Percentiles rank a stretch among this genome's conserved stretches.
Evolutionary conservation across 495 filamentous ascomycete species (phyloP).

Genomic region (Aspergillus nanangensis): DNA sequence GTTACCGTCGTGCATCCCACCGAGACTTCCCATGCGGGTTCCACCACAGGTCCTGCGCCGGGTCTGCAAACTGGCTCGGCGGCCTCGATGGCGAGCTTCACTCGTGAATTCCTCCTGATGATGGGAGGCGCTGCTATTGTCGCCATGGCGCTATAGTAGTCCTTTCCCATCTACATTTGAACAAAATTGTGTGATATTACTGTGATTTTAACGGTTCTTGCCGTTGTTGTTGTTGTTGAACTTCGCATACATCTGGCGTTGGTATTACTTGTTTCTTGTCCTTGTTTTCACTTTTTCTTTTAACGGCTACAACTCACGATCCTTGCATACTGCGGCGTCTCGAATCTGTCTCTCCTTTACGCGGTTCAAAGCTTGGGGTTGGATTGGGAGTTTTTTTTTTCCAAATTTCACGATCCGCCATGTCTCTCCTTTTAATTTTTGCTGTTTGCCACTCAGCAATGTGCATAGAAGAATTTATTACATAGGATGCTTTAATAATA

Average conservation of each 20-base stretch:
- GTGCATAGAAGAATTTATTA: neutral
- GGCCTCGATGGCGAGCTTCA: conserved; percentile 23
- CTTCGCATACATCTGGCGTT: neutral
- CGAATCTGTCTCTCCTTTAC: conserved; percentile 8
- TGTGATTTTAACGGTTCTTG: neutral
- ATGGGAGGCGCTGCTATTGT: conserved; percentile 38
- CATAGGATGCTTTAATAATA: neutral
- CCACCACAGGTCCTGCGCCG: conserved; percentile 16
- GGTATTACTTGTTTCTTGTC: conserved; percentile 15
- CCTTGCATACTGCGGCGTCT: conserved; percentile 7
- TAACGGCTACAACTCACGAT: conserved; percentile 6
- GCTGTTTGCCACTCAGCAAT: neutral
- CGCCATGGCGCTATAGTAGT: conserved; percentile 31
- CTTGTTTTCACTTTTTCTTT: conserved; percentile 32
- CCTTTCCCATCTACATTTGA: too few species aligned
- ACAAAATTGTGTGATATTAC: too few species aligned
- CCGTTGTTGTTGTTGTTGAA: neutral
- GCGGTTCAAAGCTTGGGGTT: neutral
- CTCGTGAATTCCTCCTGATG: conserved; percentile 39
- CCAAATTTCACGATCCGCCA: neutral
- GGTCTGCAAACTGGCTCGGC: conserved; percentile 41
- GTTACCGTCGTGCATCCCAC: conserved; percentile 38
- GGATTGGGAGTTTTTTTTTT: neutral
- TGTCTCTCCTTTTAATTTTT: conserved; percentile 3
- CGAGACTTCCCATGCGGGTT: conserved; percentile 20